phyloP scores from a whole-genome alignment of 192 early-diverging fungal species.

The Backusella sp. region DNA sequence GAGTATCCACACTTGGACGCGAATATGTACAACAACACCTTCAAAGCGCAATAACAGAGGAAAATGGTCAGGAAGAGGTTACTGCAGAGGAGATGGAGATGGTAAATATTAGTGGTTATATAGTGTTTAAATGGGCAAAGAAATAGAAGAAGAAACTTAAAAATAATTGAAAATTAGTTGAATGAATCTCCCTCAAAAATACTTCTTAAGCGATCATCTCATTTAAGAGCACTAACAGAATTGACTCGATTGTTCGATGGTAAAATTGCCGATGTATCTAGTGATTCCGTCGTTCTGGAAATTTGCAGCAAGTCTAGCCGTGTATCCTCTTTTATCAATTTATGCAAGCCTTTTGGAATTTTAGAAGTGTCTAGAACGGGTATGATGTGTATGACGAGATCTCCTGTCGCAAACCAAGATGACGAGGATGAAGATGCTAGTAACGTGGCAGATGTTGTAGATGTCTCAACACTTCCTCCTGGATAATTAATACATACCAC shows the following conservation, averaged over 20 bases:
- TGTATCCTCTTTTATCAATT: constrained; percentile 88
- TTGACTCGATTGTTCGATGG: constrained; percentile 85
- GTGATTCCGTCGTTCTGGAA: constrained; percentile 82
- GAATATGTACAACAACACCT: constrained; percentile 61
- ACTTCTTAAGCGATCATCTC: constrained; percentile 50
- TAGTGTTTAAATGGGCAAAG: neutral
- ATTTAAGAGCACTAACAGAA: constrained; percentile 79
- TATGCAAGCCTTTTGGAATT: constrained; percentile 95
- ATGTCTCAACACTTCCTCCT: constrained; percentile 90
- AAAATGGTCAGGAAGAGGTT: constrained; percentile 9
- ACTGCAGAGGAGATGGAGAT: constrained; percentile 12
- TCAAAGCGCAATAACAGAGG: constrained; percentile 17
- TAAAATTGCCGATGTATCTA: constrained; percentile 82
- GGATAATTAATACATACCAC: constrained; percentile 54
- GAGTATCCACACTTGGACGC: constrained; percentile 80
- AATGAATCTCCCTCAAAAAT: constrained; percentile 38
- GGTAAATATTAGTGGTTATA: neutral
- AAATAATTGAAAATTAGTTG: neutral
- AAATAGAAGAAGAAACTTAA: neutral
- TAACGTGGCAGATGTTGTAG: constrained; percentile 67
- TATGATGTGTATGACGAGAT: constrained; percentile 96
- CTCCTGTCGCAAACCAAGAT: constrained; percentile 74
- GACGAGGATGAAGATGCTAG: constrained; percentile 56
- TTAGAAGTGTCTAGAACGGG: constrained; percentile 92
- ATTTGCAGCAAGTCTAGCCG: constrained; percentile 84